Evolutionary conservation across 2,329 filamentous ascomycete genomes (phyloP), one percentile per base, ranked within the genome.

Genomic region (Alternaria tenuissima): DNA sequence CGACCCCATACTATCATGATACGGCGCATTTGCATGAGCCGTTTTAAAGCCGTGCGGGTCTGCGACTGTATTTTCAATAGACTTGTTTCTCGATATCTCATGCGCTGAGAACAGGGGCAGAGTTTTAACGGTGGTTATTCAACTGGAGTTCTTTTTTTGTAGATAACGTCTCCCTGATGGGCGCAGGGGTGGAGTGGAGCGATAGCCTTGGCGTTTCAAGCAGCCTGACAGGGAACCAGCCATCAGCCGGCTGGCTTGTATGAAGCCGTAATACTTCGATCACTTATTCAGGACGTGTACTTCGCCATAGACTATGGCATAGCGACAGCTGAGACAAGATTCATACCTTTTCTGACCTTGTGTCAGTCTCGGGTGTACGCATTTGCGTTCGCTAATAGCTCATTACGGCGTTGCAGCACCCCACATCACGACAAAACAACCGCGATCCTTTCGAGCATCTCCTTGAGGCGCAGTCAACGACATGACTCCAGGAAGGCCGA

Each of bases 141-240:
- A 49, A 22, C 24, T 46, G 28, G 16, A 32, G 34, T 57, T 57
- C 20, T 57, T 34, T 46, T 57, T 46, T 52, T 60, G 46, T 46
- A 60, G 47, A 44, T 30, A 56, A 56, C 34, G 26, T 52, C 47
- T 52, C 53, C 57, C 53, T 60, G 57, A 60, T 57, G 54, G 34
- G 42, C 42, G 22, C 57, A 60, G 53, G 57, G 57, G 36, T 60
- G 18, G 8, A 16, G 20, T 52, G 53, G 30, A 52, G 46, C 30
- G 12, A 39, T 41, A 7, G 53, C 20, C 57, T 60, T 60, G 57
- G 57, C 57, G 57, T 60, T 60, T 60, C 57, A 60, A 46, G 53
- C 52, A 42, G 38, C 46, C 38, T 51, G 46, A 41, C 52, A 56
- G 12, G 39, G 38, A 52, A 42, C 16, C 55, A 46, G 51, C 24